Conservation (phyloP, 2,329 filamentous ascomycete genomes). For the Fusarium newnesense region DNA sequence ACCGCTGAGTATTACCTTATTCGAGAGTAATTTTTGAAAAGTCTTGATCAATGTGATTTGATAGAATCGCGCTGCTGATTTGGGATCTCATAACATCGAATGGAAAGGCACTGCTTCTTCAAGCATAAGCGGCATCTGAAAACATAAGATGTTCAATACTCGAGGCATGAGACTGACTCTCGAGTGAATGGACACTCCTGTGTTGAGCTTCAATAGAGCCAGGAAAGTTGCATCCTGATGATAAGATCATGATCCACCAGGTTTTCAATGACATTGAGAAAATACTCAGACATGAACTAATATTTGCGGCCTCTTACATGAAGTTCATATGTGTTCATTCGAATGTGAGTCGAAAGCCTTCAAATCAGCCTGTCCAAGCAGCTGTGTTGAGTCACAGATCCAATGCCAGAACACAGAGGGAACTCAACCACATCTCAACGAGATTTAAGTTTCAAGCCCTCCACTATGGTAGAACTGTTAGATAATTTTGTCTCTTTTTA, state of each 20-base stretch:
- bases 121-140: not conserved
- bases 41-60: not conserved
- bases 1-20: not conserved
- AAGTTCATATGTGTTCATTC: too few relatives aligned
- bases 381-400: not conserved
- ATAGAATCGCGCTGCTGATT: not conserved
- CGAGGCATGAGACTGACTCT: not conserved
- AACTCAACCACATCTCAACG: not conserved
- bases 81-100: not conserved
- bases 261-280: too few relatives aligned
- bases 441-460: not conserved
- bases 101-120: not conserved
- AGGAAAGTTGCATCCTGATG: not conserved
- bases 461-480: too few relatives aligned
- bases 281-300: accelerated
- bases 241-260: not conserved
- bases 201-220: not conserved
- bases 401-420: not conserved
- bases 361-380: too few relatives aligned
- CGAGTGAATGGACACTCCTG: not conserved
- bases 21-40: not conserved
- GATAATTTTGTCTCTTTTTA: accelerated
- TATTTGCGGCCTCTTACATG: accelerated
- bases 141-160: not conserved
- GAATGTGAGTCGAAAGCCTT: too few relatives aligned